Percentiles rank a stretch among this genome's conserved stretches.
These are phyloP conservation scores for Thalassiosira exigua DNA, from an alignment of 352 stramenopile species.

Conservation along the genomic window DNA sequence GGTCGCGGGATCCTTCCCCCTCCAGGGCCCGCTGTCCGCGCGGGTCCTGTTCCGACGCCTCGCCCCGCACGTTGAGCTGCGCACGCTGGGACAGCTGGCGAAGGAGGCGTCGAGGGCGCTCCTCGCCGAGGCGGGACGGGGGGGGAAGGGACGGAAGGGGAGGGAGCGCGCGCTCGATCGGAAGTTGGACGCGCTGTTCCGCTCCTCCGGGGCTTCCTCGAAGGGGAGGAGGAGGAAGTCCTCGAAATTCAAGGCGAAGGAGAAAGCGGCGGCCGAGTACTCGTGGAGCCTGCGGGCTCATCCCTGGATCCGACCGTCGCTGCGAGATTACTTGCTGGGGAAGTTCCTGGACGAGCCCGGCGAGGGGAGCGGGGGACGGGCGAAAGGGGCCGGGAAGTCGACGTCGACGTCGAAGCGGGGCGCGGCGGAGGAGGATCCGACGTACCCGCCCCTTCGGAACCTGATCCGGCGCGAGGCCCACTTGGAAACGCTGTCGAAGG, in stretches of 20 bases:
- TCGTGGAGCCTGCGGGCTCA: constrained; percentile 42
- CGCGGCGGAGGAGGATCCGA: too few relatives aligned
- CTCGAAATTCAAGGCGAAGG: background rate
- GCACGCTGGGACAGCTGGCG: constrained; percentile 40
- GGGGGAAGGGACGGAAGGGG: constrained; percentile 10
- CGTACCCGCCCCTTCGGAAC: too few relatives aligned
- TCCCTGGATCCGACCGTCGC: constrained; percentile 37
- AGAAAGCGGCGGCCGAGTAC: constrained; percentile 11
- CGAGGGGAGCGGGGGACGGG: background rate
- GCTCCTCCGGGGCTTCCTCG: too few relatives aligned
- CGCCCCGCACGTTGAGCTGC: constrained; percentile 46
- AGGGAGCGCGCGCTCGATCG: constrained; percentile 41
- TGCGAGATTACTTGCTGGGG: constrained; percentile 46
- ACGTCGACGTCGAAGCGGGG: too few relatives aligned
- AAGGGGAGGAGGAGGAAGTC: too few relatives aligned
- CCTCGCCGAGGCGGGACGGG: too few relatives aligned
- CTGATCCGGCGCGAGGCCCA: too few relatives aligned
- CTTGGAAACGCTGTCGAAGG: too few relatives aligned
- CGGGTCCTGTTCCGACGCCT: constrained; percentile 49
- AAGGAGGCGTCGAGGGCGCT: constrained; percentile 29
- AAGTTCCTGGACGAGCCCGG: constrained; percentile 28
- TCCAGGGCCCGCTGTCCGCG: constrained; percentile 34
- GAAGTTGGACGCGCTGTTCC: constrained; percentile 41
- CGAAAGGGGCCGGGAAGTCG: background rate
- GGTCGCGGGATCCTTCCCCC: too few relatives aligned